phyloP scores from a whole-genome alignment of 1,284 basidiomycete species.

The Exobasidium rhododendri region DNA sequence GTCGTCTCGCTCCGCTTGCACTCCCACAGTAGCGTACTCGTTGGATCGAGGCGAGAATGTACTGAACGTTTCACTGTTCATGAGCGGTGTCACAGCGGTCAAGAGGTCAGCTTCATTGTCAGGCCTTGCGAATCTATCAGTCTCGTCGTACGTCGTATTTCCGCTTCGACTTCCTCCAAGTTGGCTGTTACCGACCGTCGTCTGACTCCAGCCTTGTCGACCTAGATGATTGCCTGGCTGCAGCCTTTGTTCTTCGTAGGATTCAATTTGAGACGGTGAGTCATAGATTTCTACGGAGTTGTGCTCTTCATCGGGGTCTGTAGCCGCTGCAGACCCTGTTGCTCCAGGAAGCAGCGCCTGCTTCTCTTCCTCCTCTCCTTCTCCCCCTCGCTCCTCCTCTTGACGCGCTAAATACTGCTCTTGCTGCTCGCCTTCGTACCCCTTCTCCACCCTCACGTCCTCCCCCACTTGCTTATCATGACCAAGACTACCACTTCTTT shows the following conservation, averaged over 20 bases:
- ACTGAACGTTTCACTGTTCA: neutral
- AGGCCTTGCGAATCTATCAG: neutral
- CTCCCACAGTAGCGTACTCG: slow-evolving; percentile 8
- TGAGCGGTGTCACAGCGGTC: neutral
- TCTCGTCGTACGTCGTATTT: neutral
- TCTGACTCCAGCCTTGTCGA: neutral
- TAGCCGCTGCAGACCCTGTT: neutral
- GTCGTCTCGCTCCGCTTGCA: slow-evolving; percentile 3
- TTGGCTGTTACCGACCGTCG: neutral
- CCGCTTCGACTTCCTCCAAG: neutral
- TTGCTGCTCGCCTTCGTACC: neutral
- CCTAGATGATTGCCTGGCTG: neutral
- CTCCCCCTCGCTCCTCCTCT: neutral
- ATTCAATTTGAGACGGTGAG: neutral
- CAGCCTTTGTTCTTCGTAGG: neutral
- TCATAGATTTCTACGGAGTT: neutral
- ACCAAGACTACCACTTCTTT: neutral
- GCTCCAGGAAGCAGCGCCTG: neutral
- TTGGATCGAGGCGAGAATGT: neutral
- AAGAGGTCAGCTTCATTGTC: neutral
- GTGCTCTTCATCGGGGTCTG: neutral
- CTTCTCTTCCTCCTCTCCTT: slow-evolving; percentile 1
- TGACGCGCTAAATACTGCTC: neutral
- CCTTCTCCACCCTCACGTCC: neutral
- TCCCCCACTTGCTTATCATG: too few relatives aligned